A percentile compares a stretch with the other conserved stretches of the same genome.
Conservation (phyloP, 768 basidiomycete species). For the Plicaturopsis crispa region DNA sequence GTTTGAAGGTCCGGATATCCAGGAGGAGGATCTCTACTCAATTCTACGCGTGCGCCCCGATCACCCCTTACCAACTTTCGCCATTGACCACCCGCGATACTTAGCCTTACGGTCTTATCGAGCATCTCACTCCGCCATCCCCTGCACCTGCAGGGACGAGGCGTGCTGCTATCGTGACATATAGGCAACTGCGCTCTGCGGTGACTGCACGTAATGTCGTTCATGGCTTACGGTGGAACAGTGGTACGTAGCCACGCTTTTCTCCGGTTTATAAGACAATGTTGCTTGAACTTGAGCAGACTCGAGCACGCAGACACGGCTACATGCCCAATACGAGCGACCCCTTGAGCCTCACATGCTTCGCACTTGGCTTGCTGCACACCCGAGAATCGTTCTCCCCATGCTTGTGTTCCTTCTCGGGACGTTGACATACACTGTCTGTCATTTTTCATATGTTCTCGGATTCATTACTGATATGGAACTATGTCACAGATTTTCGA, state of each 20-base stretch:
- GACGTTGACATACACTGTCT: constrained; percentile 78
- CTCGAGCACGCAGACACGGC: constrained; percentile 21
- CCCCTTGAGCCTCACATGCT: constrained; percentile 61
- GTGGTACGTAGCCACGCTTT: too few relatives aligned
- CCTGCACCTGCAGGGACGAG: constrained; percentile 59
- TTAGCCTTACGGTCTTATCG: constrained; percentile 79
- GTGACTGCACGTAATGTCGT: constrained; percentile 78
- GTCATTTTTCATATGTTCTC: constrained; percentile 15
- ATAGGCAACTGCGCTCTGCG: constrained; percentile 57
- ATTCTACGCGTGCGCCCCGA: constrained; percentile 57
- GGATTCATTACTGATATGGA: not conserved
- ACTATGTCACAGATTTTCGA: constrained; percentile 75
- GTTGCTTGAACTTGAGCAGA: not conserved
- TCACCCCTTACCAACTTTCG: not conserved
- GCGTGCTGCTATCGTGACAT: constrained; percentile 60
- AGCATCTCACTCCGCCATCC: constrained; percentile 51
- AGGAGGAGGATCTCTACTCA: constrained; percentile 72
- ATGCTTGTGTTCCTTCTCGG: constrained; percentile 84
- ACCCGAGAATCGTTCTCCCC: constrained; percentile 81
- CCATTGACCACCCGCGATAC: not conserved
- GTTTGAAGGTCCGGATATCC: constrained; percentile 86
- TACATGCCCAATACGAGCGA: constrained; percentile 52
- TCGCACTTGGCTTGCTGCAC: constrained; percentile 75
- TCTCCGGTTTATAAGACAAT: constrained; percentile 18
- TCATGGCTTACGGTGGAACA: too few relatives aligned